Conservation (phyloP, 2,329 filamentous ascomycete species). For the Lecanosticta acicola region DNA sequence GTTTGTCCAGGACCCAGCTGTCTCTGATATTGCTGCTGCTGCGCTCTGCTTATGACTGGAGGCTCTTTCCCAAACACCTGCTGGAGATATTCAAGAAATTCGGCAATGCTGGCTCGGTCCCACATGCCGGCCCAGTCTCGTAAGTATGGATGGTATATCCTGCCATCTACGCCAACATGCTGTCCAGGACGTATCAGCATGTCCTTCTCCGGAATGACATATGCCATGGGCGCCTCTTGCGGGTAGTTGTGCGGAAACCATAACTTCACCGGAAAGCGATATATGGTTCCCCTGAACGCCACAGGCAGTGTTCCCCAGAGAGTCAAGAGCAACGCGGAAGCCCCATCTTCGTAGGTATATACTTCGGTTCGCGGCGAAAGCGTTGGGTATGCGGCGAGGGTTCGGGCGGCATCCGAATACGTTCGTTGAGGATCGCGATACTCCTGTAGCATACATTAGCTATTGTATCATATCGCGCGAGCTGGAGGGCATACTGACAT, state of each 20-base stretch:
- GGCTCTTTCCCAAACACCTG: conserved; percentile 93
- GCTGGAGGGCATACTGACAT: conserved; percentile 39
- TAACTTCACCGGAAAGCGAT: conserved; percentile 84
- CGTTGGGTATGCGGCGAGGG: conserved; percentile 71
- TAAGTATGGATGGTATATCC: conserved; percentile 92
- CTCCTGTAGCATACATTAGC: conserved; percentile 56
- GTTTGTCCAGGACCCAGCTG: conserved; percentile 69
- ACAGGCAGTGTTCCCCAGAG: conserved; percentile 88
- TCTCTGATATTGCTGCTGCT: conserved; percentile 42
- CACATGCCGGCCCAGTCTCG: conserved; percentile 83
- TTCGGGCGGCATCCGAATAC: conserved; percentile 83
- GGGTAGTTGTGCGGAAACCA: conserved; percentile 94
- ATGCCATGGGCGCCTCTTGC: conserved; percentile 74
- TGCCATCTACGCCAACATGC: conserved; percentile 87
- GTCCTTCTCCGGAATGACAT: conserved; percentile 78
- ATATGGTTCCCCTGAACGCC: conserved; percentile 78
- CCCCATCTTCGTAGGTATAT: conserved; percentile 87
- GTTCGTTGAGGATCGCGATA: conserved; percentile 89
- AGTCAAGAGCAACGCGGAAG: conserved; percentile 78
- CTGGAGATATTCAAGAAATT: conserved; percentile 74
- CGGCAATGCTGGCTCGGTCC: conserved; percentile 74
- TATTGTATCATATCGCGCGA: conserved; percentile 1
- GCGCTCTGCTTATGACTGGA: conserved; percentile 72
- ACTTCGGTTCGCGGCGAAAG: conserved; percentile 86
- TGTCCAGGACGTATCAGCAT: conserved; percentile 91